Evolutionary conservation across 495 filamentous ascomycete species (phyloP), one percentile per base, ranked within the genome.

Genomic region (Penicillium argentinense): DNA sequence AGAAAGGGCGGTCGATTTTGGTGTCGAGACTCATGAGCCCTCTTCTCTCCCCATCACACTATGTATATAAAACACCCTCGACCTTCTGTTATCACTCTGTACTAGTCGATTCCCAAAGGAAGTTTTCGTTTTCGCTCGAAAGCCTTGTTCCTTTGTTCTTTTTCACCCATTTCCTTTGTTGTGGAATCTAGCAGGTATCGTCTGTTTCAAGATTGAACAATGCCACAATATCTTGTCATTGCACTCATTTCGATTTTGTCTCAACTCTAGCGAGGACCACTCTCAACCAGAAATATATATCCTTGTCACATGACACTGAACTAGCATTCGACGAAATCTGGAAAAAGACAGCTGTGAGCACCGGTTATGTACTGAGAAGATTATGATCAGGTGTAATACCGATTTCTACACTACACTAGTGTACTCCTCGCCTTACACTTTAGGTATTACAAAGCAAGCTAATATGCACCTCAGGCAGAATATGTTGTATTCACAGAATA

Each of bases 61-160:
- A 43, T 70, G 67, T 69, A 71, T 59, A 71, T 68, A 71, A 45
- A 48, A 46, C 53, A 49, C 51, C 52, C 52, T 46, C 51, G 50
- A 49, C 38, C 51, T 47, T 51, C 49, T 61, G 47, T 61, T 61
- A 54, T 59, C 54, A 51, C 45, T 48, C 54, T 68, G 66, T 72
- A 70, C 57, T 63, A 57, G 64, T 66, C 62, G 57, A 54, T 54
- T 60, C 42, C 45, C 34, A 49, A 52, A 54, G 59, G 49, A 56
- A 53, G 37, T 42, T 29, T 45, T n/a, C 25, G 44, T 30, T 47
- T 45, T 25, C 13, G 23, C 37, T 44, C 40, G 17, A 45, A 45
- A 41, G 19, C 30, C 27, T 23, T 45, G 25, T 47, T 54, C 38
- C 47, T 54, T 61, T 62, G 51, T 59, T 49, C 38, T 38, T 55